Evolutionary conservation across 129 eudicot species (phyloP), one percentile per base, ranked within the genome.

Genomic region (Flaveria bidentis): DNA sequence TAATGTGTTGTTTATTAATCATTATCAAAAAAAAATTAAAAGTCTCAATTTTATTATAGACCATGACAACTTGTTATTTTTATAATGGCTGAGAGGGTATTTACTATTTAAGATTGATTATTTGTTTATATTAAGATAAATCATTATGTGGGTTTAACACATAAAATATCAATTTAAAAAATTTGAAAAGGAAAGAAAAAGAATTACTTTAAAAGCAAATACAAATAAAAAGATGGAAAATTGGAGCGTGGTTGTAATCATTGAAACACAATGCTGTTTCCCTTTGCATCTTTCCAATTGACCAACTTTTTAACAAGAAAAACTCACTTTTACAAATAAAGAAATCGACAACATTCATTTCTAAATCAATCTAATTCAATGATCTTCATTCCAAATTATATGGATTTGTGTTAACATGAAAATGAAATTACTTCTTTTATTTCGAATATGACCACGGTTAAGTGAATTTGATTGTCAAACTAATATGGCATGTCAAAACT

Each of bases 201-300:
- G n/a, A 61, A 61, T 18, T 12, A 61, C 42, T 25, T 61, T 61
- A 61, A 26, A 61, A 61, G 28, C 41, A 61, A n/a, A 61, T 25
- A 28, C 22, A 13, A 25, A 61, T 61, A 26, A 61, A 58, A 61
- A 30, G 45, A 63, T 28, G 45, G 12, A 30, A 28, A 14, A 5
- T 28, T 63, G 68, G 68, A 28, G 68, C 18, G 68, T 63, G 68
- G 68, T 28, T 13, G 68, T 63, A 63, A 63, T 63, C 68, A 63
- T 63, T 63, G 68, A 63, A 30, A 30, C 68, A 63, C 68, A 30
- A 28, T 63, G 39, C 22, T 30, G 30, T 30, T 28, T 63, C 18
- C 45, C 45, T 28, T 63, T 30, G 68, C 68, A 63, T 63, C 45
- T 63, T 63, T 63, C 42, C 45, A 30, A 6, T 63, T 63, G 45